Percentiles rank a stretch among this genome's conserved stretches.
These are phyloP conservation scores for Globisporangium barbulae DNA, from an alignment of 352 stramenopile genomes.

Conservation along the genomic window DNA sequence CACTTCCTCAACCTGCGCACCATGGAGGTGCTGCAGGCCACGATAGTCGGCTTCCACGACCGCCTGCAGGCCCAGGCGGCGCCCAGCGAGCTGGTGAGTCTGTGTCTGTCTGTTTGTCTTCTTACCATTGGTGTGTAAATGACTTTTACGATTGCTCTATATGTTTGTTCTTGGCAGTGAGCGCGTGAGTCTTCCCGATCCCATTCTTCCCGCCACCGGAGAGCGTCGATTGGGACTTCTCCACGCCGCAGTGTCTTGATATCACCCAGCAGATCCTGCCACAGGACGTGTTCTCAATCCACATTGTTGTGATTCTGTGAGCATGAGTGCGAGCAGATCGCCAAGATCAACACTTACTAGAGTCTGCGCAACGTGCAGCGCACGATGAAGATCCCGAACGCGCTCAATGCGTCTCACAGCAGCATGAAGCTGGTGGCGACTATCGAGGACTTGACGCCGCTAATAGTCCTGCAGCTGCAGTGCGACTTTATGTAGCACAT, in stretches of 20 bases:
- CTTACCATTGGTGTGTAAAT: slow-evolving; percentile 51
- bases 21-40: slow-evolving; percentile 90
- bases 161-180: slow-evolving; percentile 71
- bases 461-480: slow-evolving; percentile 51
- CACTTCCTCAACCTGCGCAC: slow-evolving; percentile 95
- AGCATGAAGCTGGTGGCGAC: slow-evolving; percentile 56
- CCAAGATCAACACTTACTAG: slow-evolving; percentile 73
- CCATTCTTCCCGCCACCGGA: slow-evolving; percentile 90
- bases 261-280: slow-evolving; percentile 55
- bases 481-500: slow-evolving; percentile 15
- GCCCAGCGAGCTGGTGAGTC: slow-evolving; percentile 54
- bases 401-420: slow-evolving; percentile 79
- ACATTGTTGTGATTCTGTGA: slow-evolving; percentile 76
- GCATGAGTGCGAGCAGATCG: slow-evolving; percentile 66
- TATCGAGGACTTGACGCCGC: slow-evolving; percentile 57
- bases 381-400: slow-evolving; percentile 80
- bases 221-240: slow-evolving; percentile 63
- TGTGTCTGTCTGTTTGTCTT: neutral
- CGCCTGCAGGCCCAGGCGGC: slow-evolving; percentile 55
- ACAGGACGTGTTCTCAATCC: slow-evolving; percentile 3
- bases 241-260: slow-evolving; percentile 43
- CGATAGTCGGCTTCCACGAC: slow-evolving; percentile 77
- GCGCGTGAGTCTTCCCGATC: slow-evolving; percentile 92
- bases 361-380: slow-evolving; percentile 84
- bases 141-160: neutral